Evolutionary conservation across 2,329 filamentous ascomycete genomes (phyloP).

Genomic region (Parafenestella ontariensis): DNA sequence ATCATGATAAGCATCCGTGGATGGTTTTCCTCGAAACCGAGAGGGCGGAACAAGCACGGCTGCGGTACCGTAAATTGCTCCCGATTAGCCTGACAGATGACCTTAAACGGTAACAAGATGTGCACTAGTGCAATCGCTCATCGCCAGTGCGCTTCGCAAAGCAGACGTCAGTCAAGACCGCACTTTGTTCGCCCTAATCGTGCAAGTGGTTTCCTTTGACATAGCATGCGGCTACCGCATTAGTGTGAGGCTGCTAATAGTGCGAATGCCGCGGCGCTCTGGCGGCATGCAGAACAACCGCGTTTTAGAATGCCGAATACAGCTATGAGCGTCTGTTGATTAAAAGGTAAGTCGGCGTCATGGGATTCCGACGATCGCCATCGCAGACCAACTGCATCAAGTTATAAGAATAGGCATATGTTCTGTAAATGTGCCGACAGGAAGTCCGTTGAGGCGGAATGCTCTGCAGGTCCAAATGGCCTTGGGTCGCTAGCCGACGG

Average conservation of each 20-base stretch:
- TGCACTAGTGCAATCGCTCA: slow-evolving; percentile 6
- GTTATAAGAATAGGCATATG: slow-evolving; percentile 26
- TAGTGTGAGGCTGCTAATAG: slow-evolving; percentile 23
- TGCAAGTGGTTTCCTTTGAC: slow-evolving; percentile 1
- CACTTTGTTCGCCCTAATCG: background rate
- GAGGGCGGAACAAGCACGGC: background rate
- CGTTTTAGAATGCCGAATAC: background rate
- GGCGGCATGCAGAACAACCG: background rate
- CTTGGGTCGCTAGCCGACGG: slow-evolving; percentile 20
- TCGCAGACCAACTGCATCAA: slow-evolving; percentile 13
- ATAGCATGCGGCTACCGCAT: slow-evolving; percentile 15
- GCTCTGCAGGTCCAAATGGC: slow-evolving; percentile 21
- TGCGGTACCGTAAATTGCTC: background rate
- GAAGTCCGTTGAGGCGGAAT: slow-evolving; percentile 10
- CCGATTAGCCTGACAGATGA: slow-evolving; percentile 10
- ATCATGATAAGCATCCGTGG: background rate
- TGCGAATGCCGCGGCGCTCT: background rate
- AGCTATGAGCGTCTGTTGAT: background rate
- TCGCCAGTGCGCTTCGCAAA: background rate
- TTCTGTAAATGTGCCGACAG: slow-evolving; percentile 19
- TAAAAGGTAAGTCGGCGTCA: background rate
- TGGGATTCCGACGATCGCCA: background rate
- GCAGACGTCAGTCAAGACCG: background rate
- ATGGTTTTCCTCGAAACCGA: background rate
- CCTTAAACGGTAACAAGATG: slow-evolving; percentile 20